These are phyloP conservation scores for Phanerochaete sordida DNA, from an alignment of 768 basidiomycete species.

Conservation along the genomic window DNA sequence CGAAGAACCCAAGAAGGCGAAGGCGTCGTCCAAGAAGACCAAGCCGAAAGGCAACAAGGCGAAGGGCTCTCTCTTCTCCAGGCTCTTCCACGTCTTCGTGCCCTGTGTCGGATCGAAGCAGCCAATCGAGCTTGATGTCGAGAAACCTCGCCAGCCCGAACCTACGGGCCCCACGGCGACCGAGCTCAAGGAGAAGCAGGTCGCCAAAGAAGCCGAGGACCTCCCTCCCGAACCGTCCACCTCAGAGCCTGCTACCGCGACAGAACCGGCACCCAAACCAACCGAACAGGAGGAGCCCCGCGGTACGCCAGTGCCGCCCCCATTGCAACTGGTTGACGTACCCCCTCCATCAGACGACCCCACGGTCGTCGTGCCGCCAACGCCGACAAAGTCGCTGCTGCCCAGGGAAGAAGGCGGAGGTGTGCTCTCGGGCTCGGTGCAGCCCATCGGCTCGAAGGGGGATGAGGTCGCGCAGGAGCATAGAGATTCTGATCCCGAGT, in stretches of 20 bases:
- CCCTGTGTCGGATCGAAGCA: slow-evolving; percentile 63
- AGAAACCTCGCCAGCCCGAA: slow-evolving; percentile 16
- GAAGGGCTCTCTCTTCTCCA: slow-evolving; percentile 54
- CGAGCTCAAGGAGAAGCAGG: slow-evolving; percentile 26
- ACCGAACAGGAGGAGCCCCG: slow-evolving; percentile 3
- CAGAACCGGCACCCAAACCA: slow-evolving; percentile 4
- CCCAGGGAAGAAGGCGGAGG: slow-evolving; percentile 80
- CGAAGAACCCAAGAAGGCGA: slow-evolving; percentile 19
- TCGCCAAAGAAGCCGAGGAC: slow-evolving; percentile 26
- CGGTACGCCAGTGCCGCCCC: slow-evolving; percentile 16
- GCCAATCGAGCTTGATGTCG: slow-evolving; percentile 35
- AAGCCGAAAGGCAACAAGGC: slow-evolving; percentile 26
- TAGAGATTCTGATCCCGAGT: slow-evolving; percentile 48
- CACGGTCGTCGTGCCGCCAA: slow-evolving; percentile 44
- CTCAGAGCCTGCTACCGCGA: slow-evolving; percentile 4
- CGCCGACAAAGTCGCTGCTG: slow-evolving; percentile 42
- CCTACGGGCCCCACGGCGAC: slow-evolving; percentile 6
- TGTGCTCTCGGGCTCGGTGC: slow-evolving; percentile 87
- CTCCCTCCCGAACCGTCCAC: slow-evolving; percentile 31
- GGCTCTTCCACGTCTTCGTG: slow-evolving; percentile 57
- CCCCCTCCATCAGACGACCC: slow-evolving; percentile 28
- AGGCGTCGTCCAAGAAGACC: slow-evolving; percentile 10
- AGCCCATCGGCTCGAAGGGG: slow-evolving; percentile 82
- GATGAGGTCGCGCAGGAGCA: slow-evolving; percentile 26
- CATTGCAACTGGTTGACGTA: slow-evolving; percentile 22